phyloP scores from a whole-genome alignment of 768 basidiomycete species.

The Termitomyces bulborhizus region DNA sequence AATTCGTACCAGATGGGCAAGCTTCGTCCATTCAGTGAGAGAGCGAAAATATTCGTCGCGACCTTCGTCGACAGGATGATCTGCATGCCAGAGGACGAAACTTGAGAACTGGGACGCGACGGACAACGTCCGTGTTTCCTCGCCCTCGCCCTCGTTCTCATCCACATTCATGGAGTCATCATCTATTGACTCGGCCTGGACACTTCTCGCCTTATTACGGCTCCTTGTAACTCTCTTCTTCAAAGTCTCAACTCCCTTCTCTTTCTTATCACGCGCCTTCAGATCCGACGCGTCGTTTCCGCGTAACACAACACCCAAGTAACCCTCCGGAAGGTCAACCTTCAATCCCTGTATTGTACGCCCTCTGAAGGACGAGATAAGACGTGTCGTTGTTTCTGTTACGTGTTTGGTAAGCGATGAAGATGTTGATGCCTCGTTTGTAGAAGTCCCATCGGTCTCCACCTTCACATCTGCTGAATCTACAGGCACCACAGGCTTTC shows the following conservation, averaged over 20 bases:
- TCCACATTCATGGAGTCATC: conserved; percentile 21
- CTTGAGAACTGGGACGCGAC: conserved; percentile 54
- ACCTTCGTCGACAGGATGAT: conserved; percentile 61
- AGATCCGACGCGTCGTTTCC: conserved; percentile 15
- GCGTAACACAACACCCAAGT: conserved; percentile 57
- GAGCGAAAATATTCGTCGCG: conserved; percentile 68
- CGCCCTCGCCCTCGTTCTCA: conserved; percentile 20
- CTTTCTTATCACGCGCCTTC: conserved; percentile 4
- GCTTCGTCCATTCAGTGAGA: conserved; percentile 62
- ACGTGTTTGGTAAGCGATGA: conserved; percentile 14
- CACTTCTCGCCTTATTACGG: conserved; percentile 17
- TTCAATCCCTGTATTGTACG: conserved; percentile 64
- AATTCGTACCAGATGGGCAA: conserved; percentile 54
- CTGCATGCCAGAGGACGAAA: conserved; percentile 73
- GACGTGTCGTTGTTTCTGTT: conserved; percentile 30
- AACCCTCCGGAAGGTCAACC: conserved; percentile 59
- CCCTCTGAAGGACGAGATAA: conserved; percentile 68
- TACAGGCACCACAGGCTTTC: neutral
- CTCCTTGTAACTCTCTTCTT: conserved; percentile 23
- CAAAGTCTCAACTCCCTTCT: conserved; percentile 4
- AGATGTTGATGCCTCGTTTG: neutral
- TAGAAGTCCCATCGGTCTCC: neutral
- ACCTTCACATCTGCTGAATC: neutral
- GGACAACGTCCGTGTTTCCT: conserved; percentile 29
- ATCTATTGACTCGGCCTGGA: conserved; percentile 20